Conservation (phyloP, 179 eudicot genomes). For the Heliamphora pulchella region DNA sequence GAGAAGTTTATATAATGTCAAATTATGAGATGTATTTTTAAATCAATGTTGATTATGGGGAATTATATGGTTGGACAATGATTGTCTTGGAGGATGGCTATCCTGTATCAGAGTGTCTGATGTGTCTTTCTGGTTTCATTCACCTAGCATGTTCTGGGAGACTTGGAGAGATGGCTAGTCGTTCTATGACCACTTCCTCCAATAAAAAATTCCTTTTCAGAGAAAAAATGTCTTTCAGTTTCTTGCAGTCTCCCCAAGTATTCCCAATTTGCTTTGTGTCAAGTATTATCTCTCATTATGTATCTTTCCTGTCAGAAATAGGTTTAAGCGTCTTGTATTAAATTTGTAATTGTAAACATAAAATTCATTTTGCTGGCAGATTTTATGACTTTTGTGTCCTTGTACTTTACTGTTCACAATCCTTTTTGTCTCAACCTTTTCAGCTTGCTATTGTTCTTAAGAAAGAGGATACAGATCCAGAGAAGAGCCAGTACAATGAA, state of each 20-base stretch:
- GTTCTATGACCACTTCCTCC: not conserved
- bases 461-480: constrained; percentile 61
- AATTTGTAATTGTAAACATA: not conserved
- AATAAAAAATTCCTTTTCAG: not conserved
- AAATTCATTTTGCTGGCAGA: not conserved
- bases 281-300: not conserved
- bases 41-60: not conserved
- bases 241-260: not conserved
- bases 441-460: constrained; percentile 68
- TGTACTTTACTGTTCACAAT: constrained; percentile 7
- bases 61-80: not conserved
- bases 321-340: not conserved
- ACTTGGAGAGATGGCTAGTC: constrained; percentile 1
- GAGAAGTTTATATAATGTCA: not conserved
- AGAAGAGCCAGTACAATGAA: constrained; percentile 46
- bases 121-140: not conserved
- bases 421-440: constrained; percentile 12
- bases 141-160: not conserved
- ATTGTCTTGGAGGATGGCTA: not conserved
- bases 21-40: not conserved
- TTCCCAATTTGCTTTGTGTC: not conserved
- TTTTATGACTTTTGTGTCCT: not conserved
- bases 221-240: not conserved
- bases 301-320: not conserved
- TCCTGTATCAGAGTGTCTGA: not conserved